Percentiles rank a stretch among this genome's conserved stretches.
Evolutionary conservation across 805 yeast species (phyloP).

Genomic region (Metschnikowia proteae): DNA sequence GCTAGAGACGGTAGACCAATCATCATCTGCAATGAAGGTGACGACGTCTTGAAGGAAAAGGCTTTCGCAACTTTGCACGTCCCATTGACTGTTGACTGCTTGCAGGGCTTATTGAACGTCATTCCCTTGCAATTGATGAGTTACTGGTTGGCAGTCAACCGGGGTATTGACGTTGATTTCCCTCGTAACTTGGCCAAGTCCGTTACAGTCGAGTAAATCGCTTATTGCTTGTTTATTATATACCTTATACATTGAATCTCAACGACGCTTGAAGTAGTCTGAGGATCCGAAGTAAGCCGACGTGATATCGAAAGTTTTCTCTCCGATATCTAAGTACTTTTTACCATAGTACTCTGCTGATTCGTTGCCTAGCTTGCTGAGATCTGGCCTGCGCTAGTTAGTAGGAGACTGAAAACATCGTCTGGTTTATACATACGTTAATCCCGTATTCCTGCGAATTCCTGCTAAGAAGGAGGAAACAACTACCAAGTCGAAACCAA

Average conservation of each 20-base stretch:
- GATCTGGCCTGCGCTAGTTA: conserved; percentile 36
- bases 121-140: conserved; percentile 94
- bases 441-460: conserved; percentile 66
- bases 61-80: conserved; percentile 76
- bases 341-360: conserved; percentile 49
- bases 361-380: conserved; percentile 41
- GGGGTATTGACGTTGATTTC: conserved; percentile 96
- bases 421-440: conserved; percentile 29
- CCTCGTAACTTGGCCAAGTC: conserved; percentile 98
- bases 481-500: conserved; percentile 55
- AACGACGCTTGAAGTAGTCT: conserved; percentile 65
- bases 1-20: conserved; percentile 98
- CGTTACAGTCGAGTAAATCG: conserved; percentile 82
- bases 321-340: conserved; percentile 82
- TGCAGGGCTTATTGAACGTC: conserved; percentile 93
- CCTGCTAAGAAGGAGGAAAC: conserved; percentile 51
- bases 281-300: conserved; percentile 70
- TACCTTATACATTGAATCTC: conserved; percentile 8
- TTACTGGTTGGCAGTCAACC: conserved; percentile 92
- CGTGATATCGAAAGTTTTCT: conserved; percentile 68
- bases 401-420: background rate
- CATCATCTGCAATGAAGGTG: conserved; percentile 81
- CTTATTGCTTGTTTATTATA: background rate
- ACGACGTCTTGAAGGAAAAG: conserved; percentile 56
- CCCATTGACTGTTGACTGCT: conserved; percentile 93